Base-by-base conservation (phyloP, 2,329 filamentous ascomycete species). In the Myrmaecium sp. region DNA sequence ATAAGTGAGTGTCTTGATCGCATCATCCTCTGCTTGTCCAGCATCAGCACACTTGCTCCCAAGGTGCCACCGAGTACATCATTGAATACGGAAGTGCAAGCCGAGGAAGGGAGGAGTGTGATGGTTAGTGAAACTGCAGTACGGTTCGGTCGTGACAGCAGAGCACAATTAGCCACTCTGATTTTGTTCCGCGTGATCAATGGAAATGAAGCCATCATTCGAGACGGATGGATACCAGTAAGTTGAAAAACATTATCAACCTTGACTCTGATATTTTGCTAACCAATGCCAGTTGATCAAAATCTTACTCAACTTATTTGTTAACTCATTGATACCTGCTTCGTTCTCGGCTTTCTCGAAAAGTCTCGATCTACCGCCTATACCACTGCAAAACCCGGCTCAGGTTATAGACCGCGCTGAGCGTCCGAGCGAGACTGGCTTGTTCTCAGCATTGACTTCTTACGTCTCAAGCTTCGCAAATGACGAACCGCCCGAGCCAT, bases 81-180 rank as follows among this genome's bases (percentile, higher is more conserved):
- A 6, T 64, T 98, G 15, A 98, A 98, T 45, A 95, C 91, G 0
- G 89, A 95, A 51, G 81, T 98, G 3, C 84, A 95, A 49, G 82
- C 76, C 8, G 81, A 78, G 2, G 84, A 79, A 51, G 89, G 76
- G 43, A 84, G 79, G 50, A 89, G 77, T 42, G 82, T 98, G 30
- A 98, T 98, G 89, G 91, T 98, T 38, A 95, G 86, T 48, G 86
- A 95, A 58, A 72, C 94, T 35, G 86, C 91, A 23, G 89, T 98
- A 33, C 84, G 91, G 46, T 82, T 98, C 44, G 89, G 89, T 21
- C 68, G 86, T 37, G 82, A 98, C 49, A 86, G 91, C 53, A 76
- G 84, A 44, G 86, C 86, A 19, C 86, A 98, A 48, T 62, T 98
- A 29, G 86, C 89, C 5, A 93, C 82, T 5, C 71, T 95, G 27